Evolutionary conservation across 805 yeast species (phyloP).

Genomic region (Hanseniaspora hatyaiensis): DNA sequence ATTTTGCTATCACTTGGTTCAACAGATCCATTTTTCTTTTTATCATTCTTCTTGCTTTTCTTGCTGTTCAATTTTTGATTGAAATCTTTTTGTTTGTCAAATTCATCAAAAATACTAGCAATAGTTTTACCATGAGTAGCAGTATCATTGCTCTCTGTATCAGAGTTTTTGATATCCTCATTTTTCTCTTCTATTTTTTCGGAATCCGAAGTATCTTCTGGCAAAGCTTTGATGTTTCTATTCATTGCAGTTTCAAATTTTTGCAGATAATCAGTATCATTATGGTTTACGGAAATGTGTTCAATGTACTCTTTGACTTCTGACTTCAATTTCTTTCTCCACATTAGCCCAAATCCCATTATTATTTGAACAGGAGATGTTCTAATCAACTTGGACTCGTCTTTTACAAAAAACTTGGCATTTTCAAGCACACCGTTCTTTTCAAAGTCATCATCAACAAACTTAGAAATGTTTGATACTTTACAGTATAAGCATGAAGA

Average conservation of each 20-base stretch:
- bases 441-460: constrained; percentile 40
- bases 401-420: constrained; percentile 48
- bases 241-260: too few species aligned
- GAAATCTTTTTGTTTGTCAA: constrained; percentile 14
- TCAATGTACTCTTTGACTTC: constrained; percentile 17
- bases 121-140: constrained; percentile 5
- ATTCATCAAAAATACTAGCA: constrained; percentile 13
- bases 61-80: background rate
- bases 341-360: constrained; percentile 79
- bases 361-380: constrained; percentile 74
- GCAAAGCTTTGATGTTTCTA: too few species aligned
- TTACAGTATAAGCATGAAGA: constrained; percentile 72
- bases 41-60: constrained; percentile 24
- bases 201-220: background rate
- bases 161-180: constrained; percentile 7
- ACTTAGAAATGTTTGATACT: constrained; percentile 57
- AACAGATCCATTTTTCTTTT: constrained; percentile 28
- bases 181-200: constrained; percentile 8
- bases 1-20: constrained; percentile 22
- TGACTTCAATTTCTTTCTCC: constrained; percentile 47
- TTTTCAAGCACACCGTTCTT: constrained; percentile 42
- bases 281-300: constrained; percentile 2
- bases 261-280: too few species aligned
- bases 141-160: background rate
- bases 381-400: constrained; percentile 41